These are phyloP conservation scores for Detonula confervacea DNA, from an alignment of 352 stramenopile species.

Conservation along the genomic window DNA sequence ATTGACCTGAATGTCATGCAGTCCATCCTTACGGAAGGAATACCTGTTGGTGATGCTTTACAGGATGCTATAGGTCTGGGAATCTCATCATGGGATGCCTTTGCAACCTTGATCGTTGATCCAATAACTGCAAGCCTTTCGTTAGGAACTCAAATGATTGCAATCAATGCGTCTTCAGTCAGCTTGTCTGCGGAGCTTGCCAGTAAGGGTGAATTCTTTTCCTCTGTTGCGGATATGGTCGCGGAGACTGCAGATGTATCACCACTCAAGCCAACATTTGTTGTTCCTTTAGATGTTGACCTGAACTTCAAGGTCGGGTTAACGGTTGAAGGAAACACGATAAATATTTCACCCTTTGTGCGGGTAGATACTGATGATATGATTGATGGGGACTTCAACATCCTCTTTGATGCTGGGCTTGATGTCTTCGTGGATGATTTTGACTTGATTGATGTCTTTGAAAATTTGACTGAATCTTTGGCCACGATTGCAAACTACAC, in stretches of 20 bases:
- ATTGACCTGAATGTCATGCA: neutral
- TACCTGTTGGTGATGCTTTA: neutral
- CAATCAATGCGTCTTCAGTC: neutral
- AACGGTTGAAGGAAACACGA: neutral
- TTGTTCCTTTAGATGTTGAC: neutral
- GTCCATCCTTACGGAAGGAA: neutral
- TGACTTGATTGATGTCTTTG: constrained; percentile 14
- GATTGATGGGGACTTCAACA: constrained; percentile 5
- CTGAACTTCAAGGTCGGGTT: neutral
- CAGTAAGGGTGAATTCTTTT: neutral
- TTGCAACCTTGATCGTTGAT: neutral
- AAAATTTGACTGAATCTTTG: constrained; percentile 11
- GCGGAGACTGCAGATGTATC: neutral
- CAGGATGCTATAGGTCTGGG: neutral
- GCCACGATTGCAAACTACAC: constrained; percentile 5
- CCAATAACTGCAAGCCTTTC: neutral
- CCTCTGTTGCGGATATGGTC: neutral
- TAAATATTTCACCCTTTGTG: neutral
- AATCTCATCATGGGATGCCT: neutral
- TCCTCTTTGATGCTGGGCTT: neutral
- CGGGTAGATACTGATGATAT: constrained; percentile 1
- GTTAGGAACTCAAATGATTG: neutral
- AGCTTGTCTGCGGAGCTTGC: neutral
- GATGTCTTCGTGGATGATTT: neutral
- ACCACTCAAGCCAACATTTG: neutral